Percentiles rank a stretch among this genome's conserved stretches.
phyloP scores from a whole-genome alignment of 768 basidiomycete species.

The Dentipellis fragilis region DNA sequence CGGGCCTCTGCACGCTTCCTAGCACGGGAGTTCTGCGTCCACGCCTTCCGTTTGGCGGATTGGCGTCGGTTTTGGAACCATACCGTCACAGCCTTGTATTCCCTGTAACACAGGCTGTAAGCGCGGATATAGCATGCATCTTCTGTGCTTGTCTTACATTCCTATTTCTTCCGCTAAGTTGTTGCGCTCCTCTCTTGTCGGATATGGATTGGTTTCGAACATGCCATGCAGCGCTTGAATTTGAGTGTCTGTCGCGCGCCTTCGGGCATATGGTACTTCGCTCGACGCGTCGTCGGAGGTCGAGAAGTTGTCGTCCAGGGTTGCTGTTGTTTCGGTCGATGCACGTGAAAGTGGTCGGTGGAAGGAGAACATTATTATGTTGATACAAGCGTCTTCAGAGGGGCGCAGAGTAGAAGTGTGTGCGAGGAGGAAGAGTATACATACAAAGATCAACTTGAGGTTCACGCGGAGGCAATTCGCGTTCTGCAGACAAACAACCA shows the following conservation, averaged over 20 bases:
- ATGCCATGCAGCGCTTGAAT: not conserved
- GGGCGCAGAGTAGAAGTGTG: not conserved
- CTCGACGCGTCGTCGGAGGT: not conserved
- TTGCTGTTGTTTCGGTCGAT: not conserved
- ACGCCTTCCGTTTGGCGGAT: conserved; percentile 12
- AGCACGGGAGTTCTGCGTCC: conserved; percentile 12
- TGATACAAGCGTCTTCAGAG: not conserved
- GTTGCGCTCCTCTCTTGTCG: conserved; percentile 1
- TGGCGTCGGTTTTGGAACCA: conserved; percentile 14
- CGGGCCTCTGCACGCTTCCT: conserved; percentile 7
- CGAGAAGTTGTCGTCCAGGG: not conserved
- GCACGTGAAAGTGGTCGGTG: not conserved
- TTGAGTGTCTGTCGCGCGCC: not conserved
- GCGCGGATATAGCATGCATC: not conserved
- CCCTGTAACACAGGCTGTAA: not conserved
- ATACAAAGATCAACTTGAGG: not conserved
- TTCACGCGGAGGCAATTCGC: not conserved
- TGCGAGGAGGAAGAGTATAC: not conserved
- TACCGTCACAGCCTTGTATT: conserved; percentile 10
- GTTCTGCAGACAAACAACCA: conserved; percentile 1
- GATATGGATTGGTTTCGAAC: conserved; percentile 1
- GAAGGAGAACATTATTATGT: not conserved
- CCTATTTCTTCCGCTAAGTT: not conserved
- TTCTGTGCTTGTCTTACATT: not conserved
- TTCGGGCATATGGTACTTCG: not conserved